Evolutionary conservation across 148 eudicot species (phyloP), one percentile per base, ranked within the genome.

Genomic region (Cornus kousa): DNA sequence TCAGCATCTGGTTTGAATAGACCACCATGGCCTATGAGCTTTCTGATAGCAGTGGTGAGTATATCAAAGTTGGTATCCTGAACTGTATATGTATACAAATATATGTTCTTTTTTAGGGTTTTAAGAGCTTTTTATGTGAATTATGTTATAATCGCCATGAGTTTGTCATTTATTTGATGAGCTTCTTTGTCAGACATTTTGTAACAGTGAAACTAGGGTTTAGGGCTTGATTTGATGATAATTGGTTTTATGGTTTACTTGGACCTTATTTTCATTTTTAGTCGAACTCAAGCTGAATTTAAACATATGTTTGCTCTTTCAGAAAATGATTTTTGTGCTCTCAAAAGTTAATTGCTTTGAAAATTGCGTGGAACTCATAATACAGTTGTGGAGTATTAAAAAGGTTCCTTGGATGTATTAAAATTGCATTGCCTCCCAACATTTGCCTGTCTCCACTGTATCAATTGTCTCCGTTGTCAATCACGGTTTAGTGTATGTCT

Each of bases 1-100:
- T 62, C 24, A 62, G 19, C 19, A 62, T n/a, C 23, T 19, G 66
- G 66, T 4, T 62, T 17, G 66, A 19, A 69, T 33, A 69, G 9
- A 69, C 72, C 16, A 7, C 72, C 20, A 69, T 69, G 72, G 72
- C 13, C n/a, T 69, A 35, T 40, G 72, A 32, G 9, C 72, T 69
- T 69, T 69, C 72, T 32, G 72, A 69, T 69, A 69, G 72, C 22
- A 69, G 72, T 35, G 72, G 72, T 69, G 72, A 69, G 72, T 69
- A 33, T 40, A 68, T 69, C 72, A 69, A 69, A 69, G n/a, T 33
- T 35, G 20, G 22, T 35, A 6, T 32, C 46, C 32, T 68, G 35
- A 35, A 14, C 46, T 32, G 46, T 62, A 4, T 43, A 9, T 43
- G 37, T 35, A 35, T 43, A 43, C 9, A 43, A 43, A 4, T 6